Base-by-base conservation (phyloP, 257 asterid species). In the Jacaranda mimosifolia region DNA sequence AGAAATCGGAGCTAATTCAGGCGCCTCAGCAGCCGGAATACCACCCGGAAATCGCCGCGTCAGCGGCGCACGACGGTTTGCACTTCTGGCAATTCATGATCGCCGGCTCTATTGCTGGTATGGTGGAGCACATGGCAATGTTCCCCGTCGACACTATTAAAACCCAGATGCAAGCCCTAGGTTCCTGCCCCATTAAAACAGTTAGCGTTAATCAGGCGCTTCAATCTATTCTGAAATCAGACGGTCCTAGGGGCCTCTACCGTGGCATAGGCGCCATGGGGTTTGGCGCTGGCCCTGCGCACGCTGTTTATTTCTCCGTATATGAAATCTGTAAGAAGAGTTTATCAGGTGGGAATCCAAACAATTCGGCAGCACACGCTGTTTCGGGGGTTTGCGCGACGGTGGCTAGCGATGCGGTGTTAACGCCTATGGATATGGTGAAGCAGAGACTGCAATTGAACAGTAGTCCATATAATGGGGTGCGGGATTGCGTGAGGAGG, bases 241-340 rank as follows among this genome's bases (percentile, higher is more conserved):
- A 93, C 13, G 98, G 99, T 1, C 67, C 87, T 1, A 67, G 77
- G 9, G 99, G 97, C 19, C 77, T 96, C 72, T 93, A 96, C 81
- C 90, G 98, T 4, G 99, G 99, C 9, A 96, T 96, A 55, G 96
- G 91, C n/a, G 99, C 99, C 12, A 93, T 96, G 99, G 99, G 90
- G 3, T 87, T 96, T 0, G 98, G 99, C 10, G 99, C 99, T 9
- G 98, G 98, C 15, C 99, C 98, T 0, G 97, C 99, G 0, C 99
- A 96, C 82, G 99, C 98, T 0, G 97, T 94, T 45, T 93, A 96
- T 77, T 96, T 96, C 83, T 87, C 97, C 4, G 91, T 90, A 43
- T 96, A 96, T 51, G 99, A 96, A 80, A 43, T 88, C n/a, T 91
- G 90, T 66, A 96, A 96, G 87, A 84, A 90, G 84, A 77, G 78